Conservation (phyloP, 140 eudicot species). For the Flaveria floridana region DNA sequence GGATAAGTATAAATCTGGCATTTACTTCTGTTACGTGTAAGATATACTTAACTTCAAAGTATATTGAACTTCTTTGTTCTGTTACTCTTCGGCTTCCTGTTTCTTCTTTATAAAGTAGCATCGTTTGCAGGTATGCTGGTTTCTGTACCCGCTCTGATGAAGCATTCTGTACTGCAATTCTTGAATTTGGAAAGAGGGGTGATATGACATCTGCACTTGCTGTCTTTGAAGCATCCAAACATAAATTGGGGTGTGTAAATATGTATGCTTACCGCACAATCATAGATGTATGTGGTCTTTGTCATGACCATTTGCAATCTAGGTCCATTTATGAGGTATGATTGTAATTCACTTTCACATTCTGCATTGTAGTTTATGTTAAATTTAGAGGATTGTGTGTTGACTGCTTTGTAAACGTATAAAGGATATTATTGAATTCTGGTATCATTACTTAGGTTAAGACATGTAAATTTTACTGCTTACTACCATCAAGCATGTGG, state of each 20-base stretch:
- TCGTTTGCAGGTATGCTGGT: constrained; percentile 63
- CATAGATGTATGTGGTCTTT: constrained; percentile 97
- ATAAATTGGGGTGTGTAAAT: constrained; percentile 56
- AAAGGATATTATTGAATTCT: neutral
- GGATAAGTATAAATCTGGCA: too few species aligned
- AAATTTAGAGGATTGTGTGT: constrained; percentile 2
- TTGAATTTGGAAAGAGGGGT: constrained; percentile 79
- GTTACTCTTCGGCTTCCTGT: neutral
- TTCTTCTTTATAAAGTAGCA: neutral
- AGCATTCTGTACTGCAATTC: constrained; percentile 58
- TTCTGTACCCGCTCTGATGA: constrained; percentile 50
- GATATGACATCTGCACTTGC: constrained; percentile 71
- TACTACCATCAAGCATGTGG: constrained; percentile 21
- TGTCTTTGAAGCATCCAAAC: constrained; percentile 77
- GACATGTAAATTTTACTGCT: neutral
- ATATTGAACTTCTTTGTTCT: constrained; percentile 10
- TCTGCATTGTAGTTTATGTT: too few species aligned
- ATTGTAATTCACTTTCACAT: too few species aligned
- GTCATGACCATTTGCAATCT: constrained; percentile 71
- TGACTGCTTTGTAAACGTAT: neutral
- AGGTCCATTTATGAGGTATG: constrained; percentile 89
- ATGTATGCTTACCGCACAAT: constrained; percentile 85
- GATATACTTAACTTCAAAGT: too few species aligned
- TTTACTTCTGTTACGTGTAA: too few species aligned
- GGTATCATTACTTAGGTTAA: neutral